Evolutionary conservation across 2,329 filamentous ascomycete genomes (phyloP), one percentile per base, ranked within the genome.

Genomic region (Colletotrichum coccodes): DNA sequence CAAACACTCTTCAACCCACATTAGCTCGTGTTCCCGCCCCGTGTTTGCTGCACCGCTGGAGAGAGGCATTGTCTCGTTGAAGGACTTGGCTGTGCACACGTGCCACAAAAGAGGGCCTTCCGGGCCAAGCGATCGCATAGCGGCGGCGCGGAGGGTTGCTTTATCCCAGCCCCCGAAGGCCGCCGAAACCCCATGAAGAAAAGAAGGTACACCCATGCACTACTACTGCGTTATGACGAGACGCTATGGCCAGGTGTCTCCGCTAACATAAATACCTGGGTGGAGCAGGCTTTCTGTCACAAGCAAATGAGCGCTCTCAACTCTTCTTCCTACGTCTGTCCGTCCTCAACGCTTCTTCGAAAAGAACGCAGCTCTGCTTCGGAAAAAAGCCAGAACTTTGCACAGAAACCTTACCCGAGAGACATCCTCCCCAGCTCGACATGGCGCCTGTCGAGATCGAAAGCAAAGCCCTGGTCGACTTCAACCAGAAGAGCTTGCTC

Each of bases 401-500:
- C 32, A 53, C 21, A 38, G 6, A 21, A 26, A n/a, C 12, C 46
- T 9, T 40, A 11, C 54, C 21, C 6, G n/a, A 42, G 44, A 28
- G 34, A 50, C 34, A n/a, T 40, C 32, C 49, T 1, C 30, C 12
- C 50, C 3, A 32, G 21, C 30, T 12, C 73, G 73, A 71, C 72
- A 85, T 86, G 84, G 78, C 77, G 59, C 71, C 76, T 60, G 68
- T 76, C 65, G 72, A 80, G 71, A 75, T 79, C 66, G 72, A 79
- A 40, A 71, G 78, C 54, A 75, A 77, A 70, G 79, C 85, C 71
- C 72, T 89, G 77, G 82, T 94, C 73, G 89, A 94, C 78, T 85
- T 93, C 64, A 83, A 84, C 79, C 89, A 93, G 82, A 85, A 83
- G 79, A 92, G 90, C 79, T 80, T 94, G 65, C 83, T 88, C 70